phyloP scores from a whole-genome alignment of 164 flowering plant species.

The Amborella trichopoda region DNA sequence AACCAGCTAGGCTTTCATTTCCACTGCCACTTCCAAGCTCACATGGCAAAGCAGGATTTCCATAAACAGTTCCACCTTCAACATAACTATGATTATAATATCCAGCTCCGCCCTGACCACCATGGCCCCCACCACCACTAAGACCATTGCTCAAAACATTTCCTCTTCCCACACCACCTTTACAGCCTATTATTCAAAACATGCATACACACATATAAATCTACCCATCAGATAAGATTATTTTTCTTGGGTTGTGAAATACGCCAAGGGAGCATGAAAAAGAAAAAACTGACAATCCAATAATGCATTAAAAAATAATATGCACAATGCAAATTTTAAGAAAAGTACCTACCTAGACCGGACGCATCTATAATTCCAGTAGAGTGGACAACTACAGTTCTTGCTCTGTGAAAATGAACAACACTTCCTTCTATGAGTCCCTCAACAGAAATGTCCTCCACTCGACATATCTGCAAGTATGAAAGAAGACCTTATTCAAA shows the following conservation, averaged over 20 bases:
- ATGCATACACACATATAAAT: constrained; percentile 11
- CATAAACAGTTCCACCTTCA: constrained; percentile 72
- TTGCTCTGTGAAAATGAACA: constrained; percentile 84
- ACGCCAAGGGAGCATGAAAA: too few relatives aligned
- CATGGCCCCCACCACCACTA: constrained; percentile 93
- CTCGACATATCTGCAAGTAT: constrained; percentile 70
- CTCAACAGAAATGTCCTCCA: constrained; percentile 66
- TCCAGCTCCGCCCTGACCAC: constrained; percentile 91
- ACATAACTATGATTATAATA: constrained; percentile 48
- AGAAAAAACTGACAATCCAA: too few relatives aligned
- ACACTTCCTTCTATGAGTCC: constrained; percentile 74
- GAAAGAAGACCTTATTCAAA: too few relatives aligned
- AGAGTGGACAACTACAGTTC: constrained; percentile 43
- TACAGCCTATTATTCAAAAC: constrained; percentile 89
- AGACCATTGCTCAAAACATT: constrained; percentile 41
- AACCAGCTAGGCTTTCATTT: constrained; percentile 37
- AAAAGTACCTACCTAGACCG: constrained; percentile 46
- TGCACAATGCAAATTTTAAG: background rate
- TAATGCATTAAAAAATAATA: too few relatives aligned
- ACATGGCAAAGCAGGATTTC: constrained; percentile 87
- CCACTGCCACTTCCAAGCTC: constrained; percentile 99
- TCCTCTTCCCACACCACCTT: constrained; percentile 80
- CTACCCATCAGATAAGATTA: too few relatives aligned
- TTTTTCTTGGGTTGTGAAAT: too few relatives aligned
- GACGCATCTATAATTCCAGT: constrained; percentile 67